Conservation (phyloP, 257 asterid genomes). For the Solanum habrochaites region DNA sequence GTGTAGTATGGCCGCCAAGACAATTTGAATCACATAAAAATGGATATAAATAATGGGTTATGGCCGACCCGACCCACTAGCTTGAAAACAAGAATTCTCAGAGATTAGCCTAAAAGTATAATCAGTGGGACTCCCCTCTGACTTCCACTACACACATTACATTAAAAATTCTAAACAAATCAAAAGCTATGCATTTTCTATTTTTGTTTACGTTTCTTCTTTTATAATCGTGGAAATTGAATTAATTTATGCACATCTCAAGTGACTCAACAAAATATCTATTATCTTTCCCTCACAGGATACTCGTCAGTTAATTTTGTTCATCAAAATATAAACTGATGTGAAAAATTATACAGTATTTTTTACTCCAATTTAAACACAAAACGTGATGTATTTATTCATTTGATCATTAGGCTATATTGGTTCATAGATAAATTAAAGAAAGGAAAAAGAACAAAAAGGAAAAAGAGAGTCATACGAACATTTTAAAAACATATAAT, state of each 20-base stretch:
- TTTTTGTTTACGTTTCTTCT: neutral
- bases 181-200: neutral
- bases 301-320: neutral
- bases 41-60: neutral
- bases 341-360: neutral
- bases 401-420: too few species aligned
- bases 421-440: neutral
- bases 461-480: neutral
- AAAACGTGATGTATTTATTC: neutral
- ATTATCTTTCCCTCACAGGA: neutral
- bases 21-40: neutral
- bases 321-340: neutral
- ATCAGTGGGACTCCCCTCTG: slow-evolving; percentile 12
- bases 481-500: slow-evolving; percentile 6
- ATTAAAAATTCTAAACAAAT: neutral
- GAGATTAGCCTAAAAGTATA: slow-evolving; percentile 22
- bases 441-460: neutral
- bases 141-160: slow-evolving; percentile 16
- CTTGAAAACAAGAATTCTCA: neutral
- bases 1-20: neutral
- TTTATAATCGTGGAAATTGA: neutral
- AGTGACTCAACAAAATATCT: neutral
- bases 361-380: neutral
- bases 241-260: neutral
- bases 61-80: neutral